These are phyloP conservation scores for Candida ponderosae DNA, from an alignment of 805 yeast genomes.

Conservation along the genomic window DNA sequence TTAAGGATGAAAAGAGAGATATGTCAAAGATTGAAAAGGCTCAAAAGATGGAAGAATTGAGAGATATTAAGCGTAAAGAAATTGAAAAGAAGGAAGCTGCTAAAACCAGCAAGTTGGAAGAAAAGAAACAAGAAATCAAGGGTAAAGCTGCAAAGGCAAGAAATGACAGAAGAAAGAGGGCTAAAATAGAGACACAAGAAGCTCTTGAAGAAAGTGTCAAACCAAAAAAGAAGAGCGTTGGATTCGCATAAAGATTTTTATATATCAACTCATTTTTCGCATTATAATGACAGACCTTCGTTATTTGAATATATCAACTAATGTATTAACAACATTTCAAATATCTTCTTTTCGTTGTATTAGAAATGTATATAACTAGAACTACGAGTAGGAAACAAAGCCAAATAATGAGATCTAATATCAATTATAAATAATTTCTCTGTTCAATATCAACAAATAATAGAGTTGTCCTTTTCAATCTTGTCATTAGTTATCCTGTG, in stretches of 20 bases:
- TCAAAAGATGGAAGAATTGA: slow-evolving; percentile 78
- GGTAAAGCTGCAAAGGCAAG: slow-evolving; percentile 67
- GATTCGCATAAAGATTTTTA: slow-evolving; percentile 33
- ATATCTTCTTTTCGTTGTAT: no score
- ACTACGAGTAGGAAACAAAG: no score
- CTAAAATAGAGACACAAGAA: slow-evolving; percentile 17
- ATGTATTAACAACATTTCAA: no score
- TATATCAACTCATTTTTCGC: background rate
- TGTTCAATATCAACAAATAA: background rate
- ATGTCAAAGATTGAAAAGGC: slow-evolving; percentile 90
- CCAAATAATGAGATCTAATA: no score
- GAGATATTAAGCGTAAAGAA: slow-evolving; percentile 82
- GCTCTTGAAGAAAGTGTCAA: slow-evolving; percentile 14
- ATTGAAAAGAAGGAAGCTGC: slow-evolving; percentile 75
- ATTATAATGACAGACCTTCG: no score
- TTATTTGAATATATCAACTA: no score
- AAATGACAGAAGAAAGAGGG: slow-evolving; percentile 54
- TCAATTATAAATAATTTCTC: background rate
- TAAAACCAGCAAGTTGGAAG: slow-evolving; percentile 62
- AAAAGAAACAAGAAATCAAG: slow-evolving; percentile 70
- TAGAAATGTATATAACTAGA: no score
- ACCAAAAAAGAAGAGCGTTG: slow-evolving; percentile 30
- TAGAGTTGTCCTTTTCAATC: background rate
- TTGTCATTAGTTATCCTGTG: background rate
- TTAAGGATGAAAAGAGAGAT: slow-evolving; percentile 65